phyloP scores from a whole-genome alignment of 2,329 filamentous ascomycete species.

The Exophiala lecanii-corni region DNA sequence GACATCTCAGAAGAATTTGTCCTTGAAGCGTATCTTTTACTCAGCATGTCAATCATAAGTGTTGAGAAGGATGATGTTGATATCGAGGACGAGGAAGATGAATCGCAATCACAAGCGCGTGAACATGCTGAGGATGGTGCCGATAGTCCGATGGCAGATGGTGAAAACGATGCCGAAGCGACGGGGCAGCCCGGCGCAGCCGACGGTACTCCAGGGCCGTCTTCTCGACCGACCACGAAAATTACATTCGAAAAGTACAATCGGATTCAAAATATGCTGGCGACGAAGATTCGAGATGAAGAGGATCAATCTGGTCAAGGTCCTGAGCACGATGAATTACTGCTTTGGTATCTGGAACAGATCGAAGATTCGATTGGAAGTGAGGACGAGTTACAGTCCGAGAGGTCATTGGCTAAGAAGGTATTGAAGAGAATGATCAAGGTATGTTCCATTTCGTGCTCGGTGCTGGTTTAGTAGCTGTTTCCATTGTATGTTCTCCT shows the following conservation, averaged over 20 bases:
- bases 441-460: slow-evolving; percentile 50
- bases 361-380: slow-evolving; percentile 76
- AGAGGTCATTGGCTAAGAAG: slow-evolving; percentile 70
- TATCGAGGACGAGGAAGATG: slow-evolving; percentile 74
- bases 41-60: slow-evolving; percentile 91
- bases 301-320: slow-evolving; percentile 73
- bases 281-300: slow-evolving; percentile 77
- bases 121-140: slow-evolving; percentile 44
- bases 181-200: slow-evolving; percentile 31
- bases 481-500: slow-evolving; percentile 3
- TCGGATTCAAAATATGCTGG: slow-evolving; percentile 79
- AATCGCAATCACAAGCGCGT: slow-evolving; percentile 40
- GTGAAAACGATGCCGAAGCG: slow-evolving; percentile 41
- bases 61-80: slow-evolving; percentile 98
- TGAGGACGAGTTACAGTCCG: slow-evolving; percentile 74
- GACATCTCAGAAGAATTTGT: slow-evolving; percentile 84
- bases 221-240: slow-evolving; percentile 57
- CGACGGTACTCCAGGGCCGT: slow-evolving; percentile 39
- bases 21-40: slow-evolving; percentile 82
- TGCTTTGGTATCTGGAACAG: slow-evolving; percentile 89
- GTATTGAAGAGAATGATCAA: slow-evolving; percentile 95
- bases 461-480: background rate
- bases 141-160: slow-evolving; percentile 52
- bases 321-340: slow-evolving; percentile 73
- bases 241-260: slow-evolving; percentile 96